Conservation (phyloP, 2,329 filamentous ascomycete genomes). For the Claviceps lovelessii region DNA sequence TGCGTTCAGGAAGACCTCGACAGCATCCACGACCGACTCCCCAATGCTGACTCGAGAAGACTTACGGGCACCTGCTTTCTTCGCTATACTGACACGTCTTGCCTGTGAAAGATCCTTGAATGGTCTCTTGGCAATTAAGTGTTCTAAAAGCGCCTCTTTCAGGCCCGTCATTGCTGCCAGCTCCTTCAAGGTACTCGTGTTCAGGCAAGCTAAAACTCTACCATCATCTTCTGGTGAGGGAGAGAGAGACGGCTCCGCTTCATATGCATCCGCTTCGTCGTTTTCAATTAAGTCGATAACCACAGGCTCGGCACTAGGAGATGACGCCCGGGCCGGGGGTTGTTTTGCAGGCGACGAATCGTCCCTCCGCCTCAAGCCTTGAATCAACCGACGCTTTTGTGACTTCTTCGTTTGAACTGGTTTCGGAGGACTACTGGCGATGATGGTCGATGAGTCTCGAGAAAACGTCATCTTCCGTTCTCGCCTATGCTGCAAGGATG, state of each 20-base stretch:
- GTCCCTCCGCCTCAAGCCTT: constrained; percentile 19
- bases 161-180: constrained; percentile 71
- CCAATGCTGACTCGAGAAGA: constrained; percentile 35
- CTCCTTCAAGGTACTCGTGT: constrained; percentile 59
- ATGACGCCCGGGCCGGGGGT: constrained; percentile 8
- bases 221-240: constrained; percentile 20
- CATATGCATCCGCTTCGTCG: constrained; percentile 27
- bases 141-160: constrained; percentile 51
- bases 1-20: constrained; percentile 60
- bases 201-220: constrained; percentile 64
- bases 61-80: constrained; percentile 32
- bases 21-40: constrained; percentile 34
- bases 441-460: constrained; percentile 8
- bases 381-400: constrained; percentile 20
- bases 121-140: constrained; percentile 60
- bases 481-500: constrained; percentile 10
- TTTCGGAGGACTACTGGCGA: constrained; percentile 17
- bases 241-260: constrained; percentile 20
- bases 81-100: constrained; percentile 43
- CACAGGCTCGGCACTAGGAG: constrained; percentile 21
- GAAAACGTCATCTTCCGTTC: constrained; percentile 6
- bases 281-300: constrained; percentile 24
- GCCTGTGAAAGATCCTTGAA: constrained; percentile 55
- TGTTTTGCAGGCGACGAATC: constrained; percentile 12
- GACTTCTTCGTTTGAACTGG: constrained; percentile 8